Conservation (phyloP, 2,329 filamentous ascomycete species). For the Xylaria sp. region DNA sequence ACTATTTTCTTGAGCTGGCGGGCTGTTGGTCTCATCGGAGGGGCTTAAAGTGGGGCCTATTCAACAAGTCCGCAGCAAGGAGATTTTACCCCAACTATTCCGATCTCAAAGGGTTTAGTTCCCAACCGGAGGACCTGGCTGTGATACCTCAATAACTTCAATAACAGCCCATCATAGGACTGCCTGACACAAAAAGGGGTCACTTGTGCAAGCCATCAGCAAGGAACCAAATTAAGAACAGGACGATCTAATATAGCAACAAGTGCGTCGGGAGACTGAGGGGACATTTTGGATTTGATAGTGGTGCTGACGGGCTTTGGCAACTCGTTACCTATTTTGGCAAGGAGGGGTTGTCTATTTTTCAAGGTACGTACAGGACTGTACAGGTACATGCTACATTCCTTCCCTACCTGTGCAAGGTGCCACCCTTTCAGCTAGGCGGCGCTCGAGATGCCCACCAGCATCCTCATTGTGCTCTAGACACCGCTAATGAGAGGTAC, state of each 20-base stretch:
- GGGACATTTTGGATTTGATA: conserved; percentile 7
- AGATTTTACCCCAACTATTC: conserved; percentile 52
- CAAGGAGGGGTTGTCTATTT: conserved; percentile 31
- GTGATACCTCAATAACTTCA: conserved; percentile 20
- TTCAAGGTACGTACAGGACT: conserved; percentile 7
- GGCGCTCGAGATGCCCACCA: conserved; percentile 20
- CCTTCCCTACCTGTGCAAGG: neutral
- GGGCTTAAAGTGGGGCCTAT: conserved; percentile 40
- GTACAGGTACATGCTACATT: conserved; percentile 8
- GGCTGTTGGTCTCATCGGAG: conserved; percentile 17
- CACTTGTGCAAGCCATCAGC: neutral
- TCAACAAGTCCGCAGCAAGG: conserved; percentile 46
- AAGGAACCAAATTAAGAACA: neutral
- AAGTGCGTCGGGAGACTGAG: conserved; percentile 4
- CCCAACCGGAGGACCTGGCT: conserved; percentile 18
- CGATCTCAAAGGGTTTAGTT: conserved; percentile 35
- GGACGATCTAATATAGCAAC: neutral
- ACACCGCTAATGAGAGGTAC: conserved; percentile 37
- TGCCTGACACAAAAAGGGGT: neutral
- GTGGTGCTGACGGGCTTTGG: conserved; percentile 22
- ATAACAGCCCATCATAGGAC: neutral
- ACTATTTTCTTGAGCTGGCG: conserved; percentile 20
- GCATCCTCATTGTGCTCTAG: conserved; percentile 24
- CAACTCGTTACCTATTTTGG: conserved; percentile 23
- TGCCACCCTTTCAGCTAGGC: conserved; percentile 11